Base-by-base conservation (phyloP, 2,329 filamentous ascomycete genomes). In the Xylaria sp. region DNA sequence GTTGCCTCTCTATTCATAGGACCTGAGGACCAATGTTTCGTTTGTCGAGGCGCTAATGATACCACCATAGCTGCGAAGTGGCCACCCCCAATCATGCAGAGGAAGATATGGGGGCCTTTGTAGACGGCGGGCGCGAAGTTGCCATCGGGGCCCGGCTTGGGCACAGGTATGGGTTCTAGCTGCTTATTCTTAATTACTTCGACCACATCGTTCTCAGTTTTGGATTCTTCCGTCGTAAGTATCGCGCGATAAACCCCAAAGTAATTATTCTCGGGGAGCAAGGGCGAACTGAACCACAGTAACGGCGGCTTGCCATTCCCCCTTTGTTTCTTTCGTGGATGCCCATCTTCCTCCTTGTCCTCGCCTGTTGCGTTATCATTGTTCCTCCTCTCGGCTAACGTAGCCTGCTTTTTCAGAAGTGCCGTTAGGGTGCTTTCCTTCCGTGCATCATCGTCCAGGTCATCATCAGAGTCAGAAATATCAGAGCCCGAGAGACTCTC, bases 31-130 rank as follows among this genome's bases (percentile, higher is more conserved):
- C 79, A 78, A 48, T 85, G 84, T 69, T 90, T 93, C 37, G 85
- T 83, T 48, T 89, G 78, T 58, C 92, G 90, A 0, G 94, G 92
- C 0, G 91, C 86, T 3, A 97, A 80, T 0, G 92, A 92, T 9
- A 99, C 90, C 9, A 97, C 80, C 92, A 97, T 97, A 46, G 90
- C 94, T 0, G 94, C 94, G 69, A 99, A 99, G 71, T 99, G 94
- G 0, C 94, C 94, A 55, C 94, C 94, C 20, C 94, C 94, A 46
- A 99, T 96, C 94, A 99, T 99, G 73, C 92, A 97, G 44, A 99
- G 82, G 69, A 99, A 97, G 45, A 96, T 86, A 69, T 97, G 92
- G 2, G 92, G 91, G 7, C 88, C 87, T 20, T 86, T 84, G 67
- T 88, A 84, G 2, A 78, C 77, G 8, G 81, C 73, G 1, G 78